Evolutionary conservation across 2,329 filamentous ascomycete genomes (phyloP), one percentile per base, ranked within the genome.

Genomic region (Fusarium poae): DNA sequence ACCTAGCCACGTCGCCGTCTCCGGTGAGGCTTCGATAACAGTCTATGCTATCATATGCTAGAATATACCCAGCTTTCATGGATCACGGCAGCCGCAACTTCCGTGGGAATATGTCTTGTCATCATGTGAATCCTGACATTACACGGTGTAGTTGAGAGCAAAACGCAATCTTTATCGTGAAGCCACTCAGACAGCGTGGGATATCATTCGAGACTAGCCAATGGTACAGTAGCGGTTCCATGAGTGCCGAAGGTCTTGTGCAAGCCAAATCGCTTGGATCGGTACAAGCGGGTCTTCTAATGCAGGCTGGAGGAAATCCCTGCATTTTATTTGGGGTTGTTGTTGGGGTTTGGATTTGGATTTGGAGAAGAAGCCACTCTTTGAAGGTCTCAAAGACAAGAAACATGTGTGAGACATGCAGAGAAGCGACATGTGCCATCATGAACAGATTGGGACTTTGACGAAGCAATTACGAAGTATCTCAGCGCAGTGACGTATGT

Each of bases 221-320:
- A 60, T 61, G 35, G 55, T 43, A 42, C 34, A 49, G 49, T n/a
- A 34, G 57, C 46, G 32, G 66, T 39, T 53, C 35, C 40, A 64
- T 58, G 59, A 74, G 49, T 74, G 70, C 72, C 72, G 70, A 72
- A 65, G 72, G 72, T 73, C 72, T 72, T 67, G 72, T 74, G 72
- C 68, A 51, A 71, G 56, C 68, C 61, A 74, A 74, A 74, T 74
- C 72, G 72, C 55, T 56, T 71, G 60, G 57, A 74, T 74, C 72
- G 72, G 60, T 67, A 60, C 60, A 52, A 65, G 72, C 60, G 70
- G 72, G 68, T 65, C 72, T 34, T 32, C 57, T 40, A 59, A 51
- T 59, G 66, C 54, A 29, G 57, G 62, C 54, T 53, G 56, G 67
- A 73, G 58, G 45, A 57, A 74, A 74, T 71, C 72, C 72, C 68